Evolutionary conservation across 768 basidiomycete genomes (phyloP), one percentile per base, ranked within the genome.

Genomic region (Termitomyces sp.): DNA sequence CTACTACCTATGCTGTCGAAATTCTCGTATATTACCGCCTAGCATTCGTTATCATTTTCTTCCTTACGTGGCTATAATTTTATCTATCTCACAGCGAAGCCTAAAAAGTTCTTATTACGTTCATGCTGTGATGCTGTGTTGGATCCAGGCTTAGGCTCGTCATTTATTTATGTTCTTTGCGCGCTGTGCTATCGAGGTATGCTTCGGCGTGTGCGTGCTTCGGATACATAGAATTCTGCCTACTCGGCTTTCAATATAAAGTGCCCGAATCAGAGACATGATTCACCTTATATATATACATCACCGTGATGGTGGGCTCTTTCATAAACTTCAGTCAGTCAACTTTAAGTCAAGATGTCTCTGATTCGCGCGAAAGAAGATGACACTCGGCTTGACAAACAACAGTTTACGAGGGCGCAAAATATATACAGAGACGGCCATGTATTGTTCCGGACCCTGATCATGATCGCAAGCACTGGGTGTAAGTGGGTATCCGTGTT

Each of bases 1-100:
- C 42, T 31, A 44, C 49, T 34, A 50, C 34, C 27, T 57, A 61
- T 61, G 60, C 60, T 61, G 49, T 61, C 57, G 48, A 48, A 25
- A 42, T 21, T 23, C 43, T 54, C 59, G 17, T 60, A 60, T 53
- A 54, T 62, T 54, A 60, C 52, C 50, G 48, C 49, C 50, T 62
- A 58, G 43, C 60, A 58, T 55, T 57, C 46, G 53, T 48, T 54
- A 34, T 54, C 43, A 43, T 27, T 58, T 58, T 55, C 17, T 21
- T 6, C 27, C 34, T 17, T 37, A 21, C 37, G 29, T 32, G 53
- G 53, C 40, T 50, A 29, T 59, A 60, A 55, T 62, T 47, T 46
- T 49, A 49, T 35, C 25, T 44, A 44, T 44, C 21, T 55, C 40
- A 45, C 3, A 29, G 37, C 31, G 56, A 44, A 42, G 27, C 56